phyloP scores from a whole-genome alignment of 1,139 yeast species.

The Kurtzmaniella quercitrusa region DNA sequence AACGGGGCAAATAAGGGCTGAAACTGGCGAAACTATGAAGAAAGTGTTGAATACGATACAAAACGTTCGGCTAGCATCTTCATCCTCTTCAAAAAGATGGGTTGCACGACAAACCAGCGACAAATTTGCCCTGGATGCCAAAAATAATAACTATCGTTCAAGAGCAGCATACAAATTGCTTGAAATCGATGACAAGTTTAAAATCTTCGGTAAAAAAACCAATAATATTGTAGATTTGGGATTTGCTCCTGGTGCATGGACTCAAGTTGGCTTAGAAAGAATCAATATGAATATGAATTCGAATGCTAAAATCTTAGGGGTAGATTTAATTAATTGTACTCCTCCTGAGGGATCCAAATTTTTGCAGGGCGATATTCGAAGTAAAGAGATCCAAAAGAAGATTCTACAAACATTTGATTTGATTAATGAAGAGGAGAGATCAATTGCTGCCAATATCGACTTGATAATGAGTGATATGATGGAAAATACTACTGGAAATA shows the following conservation, averaged over 20 bases:
- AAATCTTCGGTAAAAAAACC: slow-evolving; percentile 45
- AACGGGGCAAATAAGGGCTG: too few species aligned
- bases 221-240: slow-evolving; percentile 72
- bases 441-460: slow-evolving; percentile 18
- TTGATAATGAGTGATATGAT: slow-evolving; percentile 45
- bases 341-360: slow-evolving; percentile 40
- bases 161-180: slow-evolving; percentile 87
- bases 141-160: slow-evolving; percentile 59
- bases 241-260: slow-evolving; percentile 50
- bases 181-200: slow-evolving; percentile 63
- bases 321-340: slow-evolving; percentile 35
- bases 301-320: slow-evolving; percentile 28
- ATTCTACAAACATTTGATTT: slow-evolving; percentile 18
- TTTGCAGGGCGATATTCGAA: slow-evolving; percentile 39
- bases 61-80: slow-evolving; percentile 2
- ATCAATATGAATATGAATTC: slow-evolving; percentile 15
- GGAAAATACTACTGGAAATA: slow-evolving; percentile 44
- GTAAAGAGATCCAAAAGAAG: slow-evolving; percentile 27
- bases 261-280: slow-evolving; percentile 36
- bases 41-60: not conserved
- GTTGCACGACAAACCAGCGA: slow-evolving; percentile 65
- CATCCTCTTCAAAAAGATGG: slow-evolving; percentile 69
- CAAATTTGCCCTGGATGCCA: slow-evolving; percentile 62
- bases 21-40: not conserved
- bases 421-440: slow-evolving; percentile 1